Conservation (phyloP, 805 yeast species). For the Saturnispora kantuleensis region DNA sequence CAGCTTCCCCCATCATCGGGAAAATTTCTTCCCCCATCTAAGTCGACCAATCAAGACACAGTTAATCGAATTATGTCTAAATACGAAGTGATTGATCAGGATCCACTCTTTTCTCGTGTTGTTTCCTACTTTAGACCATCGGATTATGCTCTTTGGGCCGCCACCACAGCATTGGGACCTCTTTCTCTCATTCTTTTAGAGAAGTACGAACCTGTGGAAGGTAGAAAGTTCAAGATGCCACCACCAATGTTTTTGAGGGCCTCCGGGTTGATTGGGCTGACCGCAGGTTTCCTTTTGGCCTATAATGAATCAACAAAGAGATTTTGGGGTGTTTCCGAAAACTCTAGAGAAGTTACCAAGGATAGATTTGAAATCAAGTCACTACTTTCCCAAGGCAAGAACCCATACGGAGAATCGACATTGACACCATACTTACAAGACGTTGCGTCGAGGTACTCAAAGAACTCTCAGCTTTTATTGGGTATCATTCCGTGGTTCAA, state of each 20-base stretch:
- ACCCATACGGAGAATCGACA: slow-evolving; percentile 55
- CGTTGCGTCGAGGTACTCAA: slow-evolving; percentile 69
- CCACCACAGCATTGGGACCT: slow-evolving; percentile 42
- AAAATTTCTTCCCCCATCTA: background rate
- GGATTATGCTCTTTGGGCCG: slow-evolving; percentile 47
- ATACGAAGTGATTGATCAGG: slow-evolving; percentile 51
- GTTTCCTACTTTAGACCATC: slow-evolving; percentile 60
- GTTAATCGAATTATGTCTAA: slow-evolving; percentile 14
- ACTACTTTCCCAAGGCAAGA: slow-evolving; percentile 51
- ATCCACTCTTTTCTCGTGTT: slow-evolving; percentile 67
- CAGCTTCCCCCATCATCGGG: background rate
- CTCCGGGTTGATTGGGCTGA: slow-evolving; percentile 50
- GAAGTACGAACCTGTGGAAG: slow-evolving; percentile 37
- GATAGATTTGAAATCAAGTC: slow-evolving; percentile 69
- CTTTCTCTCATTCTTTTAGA: slow-evolving; percentile 34
- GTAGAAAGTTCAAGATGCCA: slow-evolving; percentile 38
- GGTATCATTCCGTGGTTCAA: slow-evolving; percentile 76
- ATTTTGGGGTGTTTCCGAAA: slow-evolving; percentile 73
- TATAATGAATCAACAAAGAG: slow-evolving; percentile 59
- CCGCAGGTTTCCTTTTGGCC: slow-evolving; percentile 67
- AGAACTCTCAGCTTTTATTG: slow-evolving; percentile 50
- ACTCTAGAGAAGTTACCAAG: slow-evolving; percentile 54
- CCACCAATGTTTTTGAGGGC: slow-evolving; percentile 49
- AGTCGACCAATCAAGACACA: background rate
- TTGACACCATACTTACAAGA: slow-evolving; percentile 64